Percentiles rank a stretch among this genome's conserved stretches.
Conservation (phyloP, 208 protist species). For the Trypanosoma platydactyli region DNA sequence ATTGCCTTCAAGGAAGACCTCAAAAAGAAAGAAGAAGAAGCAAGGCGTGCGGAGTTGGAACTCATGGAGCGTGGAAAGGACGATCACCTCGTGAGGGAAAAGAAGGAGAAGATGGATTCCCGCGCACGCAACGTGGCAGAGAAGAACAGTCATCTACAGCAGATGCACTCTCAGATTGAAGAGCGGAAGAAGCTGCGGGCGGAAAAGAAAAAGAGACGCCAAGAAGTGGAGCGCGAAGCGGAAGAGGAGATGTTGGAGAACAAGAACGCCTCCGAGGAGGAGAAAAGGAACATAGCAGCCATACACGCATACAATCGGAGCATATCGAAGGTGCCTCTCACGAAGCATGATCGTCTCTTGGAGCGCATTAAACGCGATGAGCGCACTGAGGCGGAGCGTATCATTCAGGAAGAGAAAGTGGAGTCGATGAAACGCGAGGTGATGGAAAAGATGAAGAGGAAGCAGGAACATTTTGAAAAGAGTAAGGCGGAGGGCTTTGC, state of each 20-base stretch:
- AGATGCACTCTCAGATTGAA: slow-evolving; percentile 65
- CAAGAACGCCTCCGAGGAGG: slow-evolving; percentile 33
- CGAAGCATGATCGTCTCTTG: slow-evolving; percentile 51
- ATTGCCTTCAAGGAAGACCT: slow-evolving; percentile 50
- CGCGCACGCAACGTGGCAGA: slow-evolving; percentile 64
- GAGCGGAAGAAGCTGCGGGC: slow-evolving; percentile 33
- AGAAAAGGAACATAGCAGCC: slow-evolving; percentile 30
- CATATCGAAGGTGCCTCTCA: slow-evolving; percentile 31
- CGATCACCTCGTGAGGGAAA: slow-evolving; percentile 33
- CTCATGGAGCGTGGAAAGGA: slow-evolving; percentile 43
- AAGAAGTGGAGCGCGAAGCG: slow-evolving; percentile 41
- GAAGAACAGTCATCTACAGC: slow-evolving; percentile 72
- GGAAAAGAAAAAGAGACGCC: slow-evolving; percentile 35
- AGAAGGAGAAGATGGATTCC: slow-evolving; percentile 40
- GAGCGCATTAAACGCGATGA: slow-evolving; percentile 36
- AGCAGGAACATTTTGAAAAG: slow-evolving; percentile 54
- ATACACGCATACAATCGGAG: slow-evolving; percentile 55
- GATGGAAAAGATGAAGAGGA: slow-evolving; percentile 31
- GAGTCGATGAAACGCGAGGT: slow-evolving; percentile 40
- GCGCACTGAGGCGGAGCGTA: slow-evolving; percentile 32
- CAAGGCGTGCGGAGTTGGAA: slow-evolving; percentile 26
- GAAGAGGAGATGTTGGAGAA: slow-evolving; percentile 67
- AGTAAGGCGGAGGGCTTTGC: slow-evolving; percentile 40
- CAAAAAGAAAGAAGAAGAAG: slow-evolving; percentile 38
- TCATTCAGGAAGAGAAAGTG: slow-evolving; percentile 39